A percentile compares a stretch with the other conserved stretches of the same genome.
Conservation (phyloP, 805 yeast species). For the Zygosaccharomyces gambellarensis region DNA sequence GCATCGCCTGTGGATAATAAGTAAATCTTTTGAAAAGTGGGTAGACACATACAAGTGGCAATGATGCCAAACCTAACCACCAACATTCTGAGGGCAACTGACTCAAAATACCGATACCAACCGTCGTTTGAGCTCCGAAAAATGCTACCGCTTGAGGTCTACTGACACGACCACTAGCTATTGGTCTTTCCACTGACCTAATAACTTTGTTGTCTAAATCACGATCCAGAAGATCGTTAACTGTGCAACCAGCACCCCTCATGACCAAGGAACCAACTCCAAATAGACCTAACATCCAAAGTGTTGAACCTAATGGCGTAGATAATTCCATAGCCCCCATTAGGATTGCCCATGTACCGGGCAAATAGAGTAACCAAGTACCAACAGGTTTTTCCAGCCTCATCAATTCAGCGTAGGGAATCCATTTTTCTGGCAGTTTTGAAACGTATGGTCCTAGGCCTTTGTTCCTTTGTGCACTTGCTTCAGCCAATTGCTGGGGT, state of each 20-base stretch:
- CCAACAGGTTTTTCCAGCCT: constrained; percentile 96
- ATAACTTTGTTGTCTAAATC: constrained; percentile 80
- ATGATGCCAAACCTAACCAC: constrained; percentile 71
- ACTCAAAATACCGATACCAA: constrained; percentile 68
- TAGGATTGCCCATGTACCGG: constrained; percentile 88
- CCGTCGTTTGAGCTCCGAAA: constrained; percentile 65
- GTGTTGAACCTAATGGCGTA: constrained; percentile 63
- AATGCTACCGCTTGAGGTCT: constrained; percentile 65
- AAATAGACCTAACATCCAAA: constrained; percentile 61
- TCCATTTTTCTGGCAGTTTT: constrained; percentile 63
- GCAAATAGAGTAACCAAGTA: constrained; percentile 73
- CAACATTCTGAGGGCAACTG: constrained; percentile 79
- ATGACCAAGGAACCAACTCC: constrained; percentile 82
- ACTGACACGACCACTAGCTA: constrained; percentile 79
- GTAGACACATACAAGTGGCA: constrained; percentile 76
- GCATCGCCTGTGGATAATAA: constrained; percentile 84
- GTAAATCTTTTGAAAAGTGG: constrained; percentile 94
- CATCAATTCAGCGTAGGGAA: constrained; percentile 90
- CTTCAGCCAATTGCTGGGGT: constrained; percentile 33
- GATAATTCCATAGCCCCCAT: constrained; percentile 75
- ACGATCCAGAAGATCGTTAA: constrained; percentile 84
- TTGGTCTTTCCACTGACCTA: constrained; percentile 87
- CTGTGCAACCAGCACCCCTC: constrained; percentile 98
- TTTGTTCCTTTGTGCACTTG: constrained; percentile 45
- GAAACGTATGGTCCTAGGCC: constrained; percentile 50